Base-by-base conservation (phyloP, 2,329 filamentous ascomycete species). In the Paraphoma chrysanthemicola region DNA sequence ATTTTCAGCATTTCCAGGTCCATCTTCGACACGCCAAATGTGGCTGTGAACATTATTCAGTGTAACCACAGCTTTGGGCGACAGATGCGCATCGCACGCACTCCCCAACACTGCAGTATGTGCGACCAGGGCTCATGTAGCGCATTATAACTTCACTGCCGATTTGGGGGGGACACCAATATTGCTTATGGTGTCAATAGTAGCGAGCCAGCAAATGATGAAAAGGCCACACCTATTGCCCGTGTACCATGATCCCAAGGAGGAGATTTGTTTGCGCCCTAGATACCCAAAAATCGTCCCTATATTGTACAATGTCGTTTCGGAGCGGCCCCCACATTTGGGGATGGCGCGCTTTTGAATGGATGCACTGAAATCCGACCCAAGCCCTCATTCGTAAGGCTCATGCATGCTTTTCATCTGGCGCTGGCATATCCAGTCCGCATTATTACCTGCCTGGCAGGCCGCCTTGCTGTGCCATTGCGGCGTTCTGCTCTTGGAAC, bases 401-500 rank as follows among this genome's bases (percentile, higher is more conserved):
- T 7, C 33, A 10, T 3, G 14, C 10, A 36, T 14, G 9, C 33
- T 10, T 36, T 36, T 36, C 14, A 10, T 6, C 9, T 10, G 14
- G 33, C 33, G 33, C 33, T 29, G 16, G 9, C 10, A 12, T 30
- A 16, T 17, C 28, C 29, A n/a, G 55, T 29, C 33, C 11, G 11
- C 44, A 41, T 38, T 41, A 62, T 63, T 78, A 80, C 65, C 76
- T 74, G 53, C 81, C 82, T 7, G 81, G 81, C 55, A 83, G 67
- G 57, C 82, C 80, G 18, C 85, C 86, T 41, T 80, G 77, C 77
- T 88, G 86, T 78, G 86, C 86, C 86, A 89, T 88, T 41, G 84
- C 83, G 47, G 86, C 86, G 70, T 89, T 89, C 78, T 89, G 85
- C 78, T 90, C 88, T 74, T 89, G 87, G 86, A 98, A 99, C 63